Evolutionary conservation across 768 basidiomycete species (phyloP).

Genomic region (Tephrocybe sp.): DNA sequence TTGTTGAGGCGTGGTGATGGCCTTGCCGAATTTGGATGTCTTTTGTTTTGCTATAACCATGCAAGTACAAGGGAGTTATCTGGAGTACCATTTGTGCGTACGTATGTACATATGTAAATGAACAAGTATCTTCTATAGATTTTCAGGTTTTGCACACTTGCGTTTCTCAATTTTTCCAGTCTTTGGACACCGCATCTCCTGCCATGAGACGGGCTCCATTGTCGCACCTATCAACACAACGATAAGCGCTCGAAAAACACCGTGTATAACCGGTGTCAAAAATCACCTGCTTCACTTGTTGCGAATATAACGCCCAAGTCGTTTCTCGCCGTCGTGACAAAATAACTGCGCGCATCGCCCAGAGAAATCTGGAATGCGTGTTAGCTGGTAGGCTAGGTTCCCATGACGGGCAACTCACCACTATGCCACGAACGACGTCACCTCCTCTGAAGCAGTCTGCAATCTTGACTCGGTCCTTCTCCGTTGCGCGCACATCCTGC

Average conservation of each 20-base stretch:
- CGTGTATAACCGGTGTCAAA: not conserved
- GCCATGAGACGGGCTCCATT: constrained; percentile 87
- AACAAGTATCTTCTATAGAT: constrained; percentile 34
- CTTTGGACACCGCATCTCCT: constrained; percentile 86
- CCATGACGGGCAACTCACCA: constrained; percentile 50
- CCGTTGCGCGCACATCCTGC: constrained; percentile 88
- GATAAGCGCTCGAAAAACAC: not conserved
- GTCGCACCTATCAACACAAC: constrained; percentile 55
- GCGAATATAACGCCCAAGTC: constrained; percentile 92
- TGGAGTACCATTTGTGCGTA: no score
- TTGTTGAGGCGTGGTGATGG: constrained; percentile 9
- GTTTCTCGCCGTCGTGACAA: constrained; percentile 87
- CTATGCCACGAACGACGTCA: constrained; percentile 84
- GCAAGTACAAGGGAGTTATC: no score
- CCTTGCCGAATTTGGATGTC: constrained; percentile 18
- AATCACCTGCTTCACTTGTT: constrained; percentile 78
- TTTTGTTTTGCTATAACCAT: constrained; percentile 8
- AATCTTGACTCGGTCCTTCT: constrained; percentile 88
- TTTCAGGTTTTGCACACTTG: constrained; percentile 86
- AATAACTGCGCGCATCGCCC: constrained; percentile 90
- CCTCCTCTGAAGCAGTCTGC: constrained; percentile 91
- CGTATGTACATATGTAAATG: not conserved
- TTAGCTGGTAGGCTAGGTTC: not conserved
- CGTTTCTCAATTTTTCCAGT: constrained; percentile 79
- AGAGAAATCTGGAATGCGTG: constrained; percentile 68